These are phyloP conservation scores for Retiboletus fuscus DNA, from an alignment of 1,284 basidiomycete species.

Conservation along the genomic window DNA sequence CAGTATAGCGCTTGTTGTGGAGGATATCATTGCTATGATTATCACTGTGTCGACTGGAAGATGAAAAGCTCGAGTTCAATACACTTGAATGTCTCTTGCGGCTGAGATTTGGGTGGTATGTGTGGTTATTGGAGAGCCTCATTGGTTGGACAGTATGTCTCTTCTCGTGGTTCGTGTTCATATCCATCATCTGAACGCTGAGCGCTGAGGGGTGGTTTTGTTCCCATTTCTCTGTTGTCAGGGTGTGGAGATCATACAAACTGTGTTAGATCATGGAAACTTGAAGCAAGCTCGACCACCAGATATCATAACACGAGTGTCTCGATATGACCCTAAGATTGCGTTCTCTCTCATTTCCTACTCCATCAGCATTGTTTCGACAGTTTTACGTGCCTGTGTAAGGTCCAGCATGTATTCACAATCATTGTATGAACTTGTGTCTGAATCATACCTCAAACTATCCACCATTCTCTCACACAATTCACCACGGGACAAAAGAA, in stretches of 20 bases:
- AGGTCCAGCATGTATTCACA: slow-evolving; percentile 66
- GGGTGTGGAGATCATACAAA: slow-evolving; percentile 81
- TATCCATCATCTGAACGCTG: slow-evolving; percentile 3
- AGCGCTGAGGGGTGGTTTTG: not conserved
- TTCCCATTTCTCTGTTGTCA: slow-evolving; percentile 44
- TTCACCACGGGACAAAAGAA: slow-evolving; percentile 80
- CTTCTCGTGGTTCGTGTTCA: not conserved
- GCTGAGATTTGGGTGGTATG: slow-evolving; percentile 82
- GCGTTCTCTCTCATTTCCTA: slow-evolving; percentile 19
- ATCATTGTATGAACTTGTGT: slow-evolving; percentile 73
- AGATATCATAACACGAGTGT: slow-evolving; percentile 72
- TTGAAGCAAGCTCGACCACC: slow-evolving; percentile 82
- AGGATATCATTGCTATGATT: too few relatives aligned
- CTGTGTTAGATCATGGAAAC: slow-evolving; percentile 88
- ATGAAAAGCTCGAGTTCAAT: slow-evolving; percentile 84
- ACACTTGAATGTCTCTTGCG: slow-evolving; percentile 81
- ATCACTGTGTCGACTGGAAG: too few relatives aligned
- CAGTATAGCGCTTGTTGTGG: too few relatives aligned
- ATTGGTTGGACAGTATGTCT: slow-evolving; percentile 76
- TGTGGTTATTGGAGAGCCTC: slow-evolving; percentile 77
- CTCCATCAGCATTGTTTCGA: not conserved
- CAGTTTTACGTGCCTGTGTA: slow-evolving; percentile 42
- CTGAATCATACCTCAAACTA: slow-evolving; percentile 74
- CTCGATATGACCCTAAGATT: slow-evolving; percentile 71
- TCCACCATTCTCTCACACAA: slow-evolving; percentile 78